Base-by-base conservation (phyloP, 2,329 filamentous ascomycete species). In the Xylaria sp. region DNA sequence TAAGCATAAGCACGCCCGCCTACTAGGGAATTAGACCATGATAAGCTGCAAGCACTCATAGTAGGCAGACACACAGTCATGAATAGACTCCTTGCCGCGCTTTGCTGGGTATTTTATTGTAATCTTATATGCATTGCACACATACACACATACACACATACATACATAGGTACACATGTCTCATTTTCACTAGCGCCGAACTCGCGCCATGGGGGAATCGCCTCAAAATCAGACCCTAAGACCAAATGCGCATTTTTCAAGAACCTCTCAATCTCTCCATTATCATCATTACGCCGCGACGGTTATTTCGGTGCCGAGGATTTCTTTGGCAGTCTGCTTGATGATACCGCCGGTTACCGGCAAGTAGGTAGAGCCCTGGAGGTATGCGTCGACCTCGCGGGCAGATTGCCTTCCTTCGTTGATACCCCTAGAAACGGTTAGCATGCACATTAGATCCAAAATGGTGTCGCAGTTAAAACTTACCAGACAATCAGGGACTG, bases 401-500 rank as follows among this genome's bases (percentile, higher is more conserved):
- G 94, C 94, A 71, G 90, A 90, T 81, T 95, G 91, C 71, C 94
- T 91, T 72, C 94, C 94, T 80, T 98, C 94, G 75, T 98, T 98
- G 83, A 98, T 98, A 75, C 93, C 94, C 90, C 88, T 90, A 66
- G 7, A 31, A 51, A 44, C 17, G n/a, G 70, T 82, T 77, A 82
- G 78, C 62, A 63, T 52, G 19, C 40, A 19, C 27, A 59, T 55
- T 57, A 17, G 3, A 56, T 47, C 46, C 17, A 52, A 15, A 2
- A 11, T 3, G 2, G 23, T 51, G 10, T 1, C 17, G 17, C 41
- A 13, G 43, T 5, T 23, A 41, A 19, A 51, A 83, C 87, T 85
- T 84, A 91, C 92, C 93, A 98, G 68, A 98, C 93, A 78, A 98
- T 97, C 60, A 98, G 83, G 58, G 92, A 96, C 80, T 98, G 94